phyloP scores from a whole-genome alignment of 306 rosid species.

The Sicyos edulis region DNA sequence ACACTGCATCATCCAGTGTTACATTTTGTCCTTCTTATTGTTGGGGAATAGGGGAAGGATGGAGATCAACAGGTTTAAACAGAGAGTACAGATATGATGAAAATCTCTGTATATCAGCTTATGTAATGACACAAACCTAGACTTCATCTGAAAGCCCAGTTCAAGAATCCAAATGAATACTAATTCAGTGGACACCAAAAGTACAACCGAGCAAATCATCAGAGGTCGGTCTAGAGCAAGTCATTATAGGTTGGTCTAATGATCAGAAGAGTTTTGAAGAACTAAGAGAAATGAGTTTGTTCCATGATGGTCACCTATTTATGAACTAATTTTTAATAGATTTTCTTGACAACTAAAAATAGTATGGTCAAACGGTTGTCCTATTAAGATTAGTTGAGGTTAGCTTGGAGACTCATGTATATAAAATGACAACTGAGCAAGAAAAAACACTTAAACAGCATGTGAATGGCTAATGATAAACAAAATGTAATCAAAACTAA shows the following conservation, averaged over 20 bases:
- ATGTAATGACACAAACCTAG: background rate
- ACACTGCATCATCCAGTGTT: slow-evolving; percentile 4
- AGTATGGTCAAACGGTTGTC: too few species aligned
- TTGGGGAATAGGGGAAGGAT: slow-evolving; percentile 1
- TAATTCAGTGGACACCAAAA: background rate
- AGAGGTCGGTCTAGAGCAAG: background rate
- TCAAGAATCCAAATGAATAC: slow-evolving; percentile 7
- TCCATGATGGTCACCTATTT: too few species aligned
- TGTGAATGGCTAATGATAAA: background rate
- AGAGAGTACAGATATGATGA: slow-evolving; percentile 1
- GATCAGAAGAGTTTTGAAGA: too few species aligned
- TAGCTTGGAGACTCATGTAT: too few species aligned
- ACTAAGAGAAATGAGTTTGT: too few species aligned
- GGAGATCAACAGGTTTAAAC: background rate
- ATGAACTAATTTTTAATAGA: too few species aligned
- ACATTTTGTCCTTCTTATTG: background rate
- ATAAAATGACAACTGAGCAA: too few species aligned
- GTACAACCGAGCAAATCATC: background rate
- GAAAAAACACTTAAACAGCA: too few species aligned
- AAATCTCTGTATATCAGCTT: background rate
- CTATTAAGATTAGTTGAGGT: too few species aligned
- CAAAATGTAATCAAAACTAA: background rate
- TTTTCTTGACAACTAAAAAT: too few species aligned
- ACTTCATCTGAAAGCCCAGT: background rate
- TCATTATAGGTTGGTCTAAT: too few species aligned